phyloP scores from a whole-genome alignment of 768 basidiomycete species.

The Mycena sanguinolenta region DNA sequence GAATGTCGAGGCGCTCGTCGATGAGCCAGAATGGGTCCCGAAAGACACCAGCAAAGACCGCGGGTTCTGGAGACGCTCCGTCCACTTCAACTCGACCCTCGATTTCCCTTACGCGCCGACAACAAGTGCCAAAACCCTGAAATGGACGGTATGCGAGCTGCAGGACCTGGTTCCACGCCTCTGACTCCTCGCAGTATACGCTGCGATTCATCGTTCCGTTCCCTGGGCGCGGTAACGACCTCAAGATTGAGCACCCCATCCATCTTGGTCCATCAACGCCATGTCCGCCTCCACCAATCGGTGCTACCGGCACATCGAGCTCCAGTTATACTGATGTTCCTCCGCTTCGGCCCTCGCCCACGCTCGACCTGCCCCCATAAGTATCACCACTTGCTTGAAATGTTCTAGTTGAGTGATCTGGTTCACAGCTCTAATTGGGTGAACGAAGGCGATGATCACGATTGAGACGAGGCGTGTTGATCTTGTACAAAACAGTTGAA shows the following conservation, averaged over 20 bases:
- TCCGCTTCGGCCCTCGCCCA: background rate
- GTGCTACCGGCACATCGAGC: background rate
- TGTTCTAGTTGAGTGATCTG: background rate
- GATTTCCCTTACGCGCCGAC: no score
- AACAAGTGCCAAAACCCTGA: no score
- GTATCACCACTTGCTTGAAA: background rate
- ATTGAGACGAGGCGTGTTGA: background rate
- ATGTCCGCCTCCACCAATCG: slow-evolving; percentile 3
- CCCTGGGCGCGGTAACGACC: slow-evolving; percentile 14
- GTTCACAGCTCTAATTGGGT: background rate
- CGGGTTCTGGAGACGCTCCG: background rate
- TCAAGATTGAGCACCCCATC: slow-evolving; percentile 1
- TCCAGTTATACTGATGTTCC: background rate
- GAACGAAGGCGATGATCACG: background rate
- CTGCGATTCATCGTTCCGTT: background rate
- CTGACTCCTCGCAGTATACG: background rate
- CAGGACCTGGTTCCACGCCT: no score
- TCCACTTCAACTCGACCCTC: background rate
- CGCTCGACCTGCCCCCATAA: slow-evolving; percentile 3
- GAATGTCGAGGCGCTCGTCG: background rate
- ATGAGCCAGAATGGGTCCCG: slow-evolving; percentile 21
- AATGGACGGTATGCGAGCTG: no score
- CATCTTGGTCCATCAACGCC: background rate
- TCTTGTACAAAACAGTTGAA: no score
- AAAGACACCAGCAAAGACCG: background rate